Conservation (phyloP, 2,329 filamentous ascomycete species). For the Chaetomiaceae sp. region DNA sequence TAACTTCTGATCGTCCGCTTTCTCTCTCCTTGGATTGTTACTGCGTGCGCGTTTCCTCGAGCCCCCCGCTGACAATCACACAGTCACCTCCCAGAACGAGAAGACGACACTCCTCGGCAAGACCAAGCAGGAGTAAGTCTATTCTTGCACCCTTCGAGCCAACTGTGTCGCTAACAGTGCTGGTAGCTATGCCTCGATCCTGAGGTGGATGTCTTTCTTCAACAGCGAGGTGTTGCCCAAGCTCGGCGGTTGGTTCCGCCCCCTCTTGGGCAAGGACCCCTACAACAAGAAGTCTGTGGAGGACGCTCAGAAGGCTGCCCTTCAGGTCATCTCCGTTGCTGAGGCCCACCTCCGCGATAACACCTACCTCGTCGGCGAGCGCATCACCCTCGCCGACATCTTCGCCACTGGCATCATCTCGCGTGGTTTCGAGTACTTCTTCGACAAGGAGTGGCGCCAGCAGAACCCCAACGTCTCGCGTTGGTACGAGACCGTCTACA, state of each 20-base stretch:
- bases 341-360: slow-evolving; percentile 87
- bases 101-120: slow-evolving; percentile 99
- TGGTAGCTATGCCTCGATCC: slow-evolving; percentile 80
- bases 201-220: slow-evolving; percentile 97
- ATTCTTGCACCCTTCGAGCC: neutral
- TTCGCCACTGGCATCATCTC: slow-evolving; percentile 74
- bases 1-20: slow-evolving; percentile 71
- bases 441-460: slow-evolving; percentile 82
- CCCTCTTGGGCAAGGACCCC: slow-evolving; percentile 71
- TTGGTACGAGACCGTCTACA: slow-evolving; percentile 92
- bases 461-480: slow-evolving; percentile 81
- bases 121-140: slow-evolving; percentile 93
- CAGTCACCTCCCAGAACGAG: slow-evolving; percentile 99
- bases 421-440: slow-evolving; percentile 90
- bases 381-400: slow-evolving; percentile 92
- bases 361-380: slow-evolving; percentile 97
- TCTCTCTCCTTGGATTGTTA: slow-evolving; percentile 31
- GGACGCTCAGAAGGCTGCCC: slow-evolving; percentile 64
- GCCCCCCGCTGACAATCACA: slow-evolving; percentile 24
- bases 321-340: slow-evolving; percentile 65
- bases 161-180: slow-evolving; percentile 6
- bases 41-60: slow-evolving; percentile 20
- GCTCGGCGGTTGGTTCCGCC: slow-evolving; percentile 78
- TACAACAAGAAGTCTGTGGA: slow-evolving; percentile 99
- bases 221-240: slow-evolving; percentile 77